Conservation (phyloP, 1,139 yeast genomes). For the Pichia sp. region DNA sequence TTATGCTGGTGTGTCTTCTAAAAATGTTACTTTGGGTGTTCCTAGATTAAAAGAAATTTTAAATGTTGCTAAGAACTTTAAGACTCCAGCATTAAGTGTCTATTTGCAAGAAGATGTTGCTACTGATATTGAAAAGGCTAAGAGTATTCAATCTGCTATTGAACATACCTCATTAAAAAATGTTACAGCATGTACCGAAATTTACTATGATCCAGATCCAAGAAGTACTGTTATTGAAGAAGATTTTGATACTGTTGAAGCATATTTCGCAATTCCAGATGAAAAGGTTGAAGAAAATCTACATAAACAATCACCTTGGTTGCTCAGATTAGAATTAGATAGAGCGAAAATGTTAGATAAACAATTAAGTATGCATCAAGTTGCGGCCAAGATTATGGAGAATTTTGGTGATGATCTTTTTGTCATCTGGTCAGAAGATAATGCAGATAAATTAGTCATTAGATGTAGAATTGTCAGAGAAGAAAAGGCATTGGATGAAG, state of each 20-base stretch:
- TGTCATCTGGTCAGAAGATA: constrained; percentile 99
- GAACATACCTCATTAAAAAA: constrained; percentile 93
- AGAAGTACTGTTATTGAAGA: constrained; percentile 91
- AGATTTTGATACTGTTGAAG: constrained; percentile 94
- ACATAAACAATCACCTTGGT: constrained; percentile 96
- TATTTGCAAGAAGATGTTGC: constrained; percentile 78
- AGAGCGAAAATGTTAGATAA: constrained; percentile 99
- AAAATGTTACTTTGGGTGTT: constrained; percentile 98
- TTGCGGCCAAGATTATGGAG: constrained; percentile 90
- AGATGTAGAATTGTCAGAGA: constrained; percentile 99
- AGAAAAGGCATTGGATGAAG: constrained; percentile 89
- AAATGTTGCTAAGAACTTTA: constrained; percentile 95
- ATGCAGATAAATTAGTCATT: constrained; percentile 90
- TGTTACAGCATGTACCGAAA: constrained; percentile 96
- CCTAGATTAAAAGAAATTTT: constrained; percentile 99
- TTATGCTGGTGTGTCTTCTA: constrained; percentile 99
- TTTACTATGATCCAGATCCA: constrained; percentile 97
- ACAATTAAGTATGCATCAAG: constrained; percentile 96
- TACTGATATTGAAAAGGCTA: constrained; percentile 85
- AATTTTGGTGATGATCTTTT: constrained; percentile 92
- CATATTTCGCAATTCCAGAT: constrained; percentile 95
- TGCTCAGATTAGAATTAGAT: constrained; percentile 90
- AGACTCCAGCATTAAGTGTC: constrained; percentile 96
- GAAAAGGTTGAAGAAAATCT: constrained; percentile 91
- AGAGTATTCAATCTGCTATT: constrained; percentile 91